phyloP scores from a whole-genome alignment of 768 basidiomycete genomes.

The Lactifluus rugatus region DNA sequence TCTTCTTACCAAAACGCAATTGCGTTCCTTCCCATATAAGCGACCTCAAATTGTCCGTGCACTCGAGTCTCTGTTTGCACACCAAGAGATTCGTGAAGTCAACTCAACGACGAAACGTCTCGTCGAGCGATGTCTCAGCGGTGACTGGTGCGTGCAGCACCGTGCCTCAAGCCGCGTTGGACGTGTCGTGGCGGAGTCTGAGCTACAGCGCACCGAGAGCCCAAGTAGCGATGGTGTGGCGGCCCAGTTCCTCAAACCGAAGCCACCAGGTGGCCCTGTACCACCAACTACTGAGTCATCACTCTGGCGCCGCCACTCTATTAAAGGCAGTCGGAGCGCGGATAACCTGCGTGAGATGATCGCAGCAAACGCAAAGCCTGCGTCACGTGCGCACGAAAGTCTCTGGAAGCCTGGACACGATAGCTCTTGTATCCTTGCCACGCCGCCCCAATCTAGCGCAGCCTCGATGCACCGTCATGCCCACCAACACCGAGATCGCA shows the following conservation, averaged over 20 bases:
- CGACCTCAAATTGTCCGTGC: conserved; percentile 78
- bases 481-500: background rate
- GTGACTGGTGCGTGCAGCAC: conserved; percentile 76
- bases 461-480: background rate
- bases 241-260: conserved; percentile 15
- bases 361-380: background rate
- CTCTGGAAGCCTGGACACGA: conserved; percentile 25
- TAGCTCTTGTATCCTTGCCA: conserved; percentile 24
- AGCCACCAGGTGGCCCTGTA: conserved; percentile 21
- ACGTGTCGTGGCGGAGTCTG: background rate
- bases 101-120: conserved; percentile 82
- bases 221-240: conserved; percentile 29
- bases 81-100: conserved; percentile 71
- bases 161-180: conserved; percentile 29
- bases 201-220: conserved; percentile 21
- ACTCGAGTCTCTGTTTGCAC: conserved; percentile 66
- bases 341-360: conserved; percentile 38
- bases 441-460: background rate
- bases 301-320: conserved; percentile 30
- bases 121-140: conserved; percentile 82
- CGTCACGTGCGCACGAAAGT: conserved; percentile 10
- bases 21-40: conserved; percentile 80
- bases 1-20: conserved; percentile 87
- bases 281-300: conserved; percentile 26
- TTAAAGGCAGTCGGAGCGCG: conserved; percentile 59